Evolutionary conservation across 208 protist genomes (phyloP).

Genomic region (Crithidia expoeki): DNA sequence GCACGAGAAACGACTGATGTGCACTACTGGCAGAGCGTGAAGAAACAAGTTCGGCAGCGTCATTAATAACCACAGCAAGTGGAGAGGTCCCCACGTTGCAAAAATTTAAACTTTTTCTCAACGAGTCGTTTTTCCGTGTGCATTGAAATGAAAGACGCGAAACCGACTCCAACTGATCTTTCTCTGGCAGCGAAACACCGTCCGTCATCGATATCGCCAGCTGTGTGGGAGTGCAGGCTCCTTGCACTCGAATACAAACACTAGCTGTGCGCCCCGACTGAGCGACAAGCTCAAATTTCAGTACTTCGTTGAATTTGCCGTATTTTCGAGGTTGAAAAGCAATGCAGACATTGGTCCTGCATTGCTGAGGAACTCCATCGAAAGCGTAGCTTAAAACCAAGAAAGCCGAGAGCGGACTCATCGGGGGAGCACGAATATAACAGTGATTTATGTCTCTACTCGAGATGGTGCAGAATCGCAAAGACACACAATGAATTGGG

Average conservation of each 20-base stretch:
- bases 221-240: conserved; percentile 60
- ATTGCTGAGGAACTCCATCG: conserved; percentile 27
- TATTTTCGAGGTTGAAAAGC: conserved; percentile 68
- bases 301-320: conserved; percentile 48
- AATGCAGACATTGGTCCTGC: conserved; percentile 45
- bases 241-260: conserved; percentile 35
- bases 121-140: conserved; percentile 32
- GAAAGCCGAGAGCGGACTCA: conserved; percentile 67
- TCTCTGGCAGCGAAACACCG: conserved; percentile 3
- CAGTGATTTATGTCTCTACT: conserved; percentile 40
- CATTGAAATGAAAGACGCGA: conserved; percentile 43
- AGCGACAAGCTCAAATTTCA: conserved; percentile 39
- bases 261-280: background rate
- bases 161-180: conserved; percentile 27
- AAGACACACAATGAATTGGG: conserved; percentile 48
- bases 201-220: conserved; percentile 44
- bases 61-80: conserved; percentile 52
- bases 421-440: conserved; percentile 49
- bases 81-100: conserved; percentile 68
- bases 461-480: conserved; percentile 44
- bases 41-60: conserved; percentile 16
- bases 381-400: conserved; percentile 45
- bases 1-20: conserved; percentile 24
- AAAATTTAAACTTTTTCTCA: conserved; percentile 26
- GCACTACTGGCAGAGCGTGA: background rate